These are phyloP conservation scores for Musa itinerans DNA, from an alignment of 176 grass and related monocot genomes.

Conservation along the genomic window DNA sequence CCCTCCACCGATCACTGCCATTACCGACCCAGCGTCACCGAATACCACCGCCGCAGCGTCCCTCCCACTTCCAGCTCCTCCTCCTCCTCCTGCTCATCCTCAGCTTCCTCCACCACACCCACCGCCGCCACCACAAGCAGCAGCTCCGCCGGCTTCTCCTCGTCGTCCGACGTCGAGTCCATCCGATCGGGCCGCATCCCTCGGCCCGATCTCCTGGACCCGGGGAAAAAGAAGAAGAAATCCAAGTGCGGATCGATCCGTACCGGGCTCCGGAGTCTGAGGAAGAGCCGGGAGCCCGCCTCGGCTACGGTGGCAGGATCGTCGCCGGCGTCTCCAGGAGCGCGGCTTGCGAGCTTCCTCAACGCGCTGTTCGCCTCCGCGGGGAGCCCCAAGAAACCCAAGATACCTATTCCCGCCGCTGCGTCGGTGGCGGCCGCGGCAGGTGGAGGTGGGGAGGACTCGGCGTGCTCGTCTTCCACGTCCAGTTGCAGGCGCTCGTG, in stretches of 20 bases:
- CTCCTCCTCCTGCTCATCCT: constrained; percentile 44
- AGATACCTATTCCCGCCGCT: constrained; percentile 35
- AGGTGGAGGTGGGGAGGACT: constrained; percentile 4
- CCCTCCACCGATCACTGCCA: not conserved
- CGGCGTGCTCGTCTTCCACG: constrained; percentile 56
- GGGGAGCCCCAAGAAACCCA: constrained; percentile 33
- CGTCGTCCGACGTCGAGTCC: not conserved
- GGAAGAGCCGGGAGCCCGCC: constrained; percentile 72
- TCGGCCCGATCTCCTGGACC: not conserved
- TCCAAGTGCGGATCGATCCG: not conserved
- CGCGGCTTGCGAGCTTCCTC: constrained; percentile 15
- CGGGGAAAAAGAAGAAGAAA: constrained; percentile 1
- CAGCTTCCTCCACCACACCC: not conserved
- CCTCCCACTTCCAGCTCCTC: constrained; percentile 52
- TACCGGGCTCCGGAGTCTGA: constrained; percentile 69
- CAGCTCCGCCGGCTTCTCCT: not conserved
- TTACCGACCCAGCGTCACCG: constrained; percentile 51
- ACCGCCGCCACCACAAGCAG: constrained; percentile 38
- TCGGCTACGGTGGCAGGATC: constrained; percentile 70
- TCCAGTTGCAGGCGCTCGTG: constrained; percentile 71
- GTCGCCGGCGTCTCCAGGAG: constrained; percentile 31
- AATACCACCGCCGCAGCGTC: constrained; percentile 65
- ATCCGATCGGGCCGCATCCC: not conserved
- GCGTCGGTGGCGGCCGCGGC: constrained; percentile 29
- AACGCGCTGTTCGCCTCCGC: constrained; percentile 62